A percentile compares a stretch with the other conserved stretches of the same genome.
Conservation (phyloP, 441 rosid genomes). For the Syzygium malaccense region DNA sequence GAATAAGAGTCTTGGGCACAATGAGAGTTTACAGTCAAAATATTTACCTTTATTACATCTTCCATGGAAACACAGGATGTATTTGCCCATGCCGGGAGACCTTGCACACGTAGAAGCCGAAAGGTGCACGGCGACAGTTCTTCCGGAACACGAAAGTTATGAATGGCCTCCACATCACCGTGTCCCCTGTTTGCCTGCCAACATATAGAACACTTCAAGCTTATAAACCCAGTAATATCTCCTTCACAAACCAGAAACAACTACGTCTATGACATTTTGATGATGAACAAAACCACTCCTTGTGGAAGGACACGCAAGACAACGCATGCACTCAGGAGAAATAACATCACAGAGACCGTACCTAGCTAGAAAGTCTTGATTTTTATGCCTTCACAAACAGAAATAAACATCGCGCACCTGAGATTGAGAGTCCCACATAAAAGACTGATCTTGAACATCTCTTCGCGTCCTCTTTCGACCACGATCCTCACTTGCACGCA, state of each 20-base stretch:
- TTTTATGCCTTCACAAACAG: not conserved
- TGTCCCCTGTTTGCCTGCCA: not conserved
- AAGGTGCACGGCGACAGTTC: slow-evolving; percentile 47
- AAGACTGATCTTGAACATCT: slow-evolving; percentile 12
- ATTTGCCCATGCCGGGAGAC: slow-evolving; percentile 85
- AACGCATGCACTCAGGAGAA: not conserved
- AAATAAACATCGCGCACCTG: slow-evolving; percentile 6
- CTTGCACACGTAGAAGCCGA: slow-evolving; percentile 66
- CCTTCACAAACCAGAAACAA: not conserved
- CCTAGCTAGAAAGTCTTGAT: not conserved
- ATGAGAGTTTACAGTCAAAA: not conserved
- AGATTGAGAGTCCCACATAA: not conserved
- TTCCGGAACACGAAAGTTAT: slow-evolving; percentile 30
- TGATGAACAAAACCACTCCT: not conserved
- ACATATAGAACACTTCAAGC: not conserved
- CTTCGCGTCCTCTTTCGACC: slow-evolving; percentile 39
- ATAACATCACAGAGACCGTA: not conserved
- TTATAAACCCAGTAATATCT: not conserved
- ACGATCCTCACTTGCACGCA: slow-evolving; percentile 4
- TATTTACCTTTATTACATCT: slow-evolving; percentile 75
- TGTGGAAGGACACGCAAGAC: not conserved
- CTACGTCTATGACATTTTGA: not conserved
- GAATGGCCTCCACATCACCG: slow-evolving; percentile 33
- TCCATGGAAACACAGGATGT: slow-evolving; percentile 71
- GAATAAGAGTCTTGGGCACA: not conserved